Evolutionary conservation across 345 rosid genomes (phyloP).

Genomic region (Eucalyptus paniculata): DNA sequence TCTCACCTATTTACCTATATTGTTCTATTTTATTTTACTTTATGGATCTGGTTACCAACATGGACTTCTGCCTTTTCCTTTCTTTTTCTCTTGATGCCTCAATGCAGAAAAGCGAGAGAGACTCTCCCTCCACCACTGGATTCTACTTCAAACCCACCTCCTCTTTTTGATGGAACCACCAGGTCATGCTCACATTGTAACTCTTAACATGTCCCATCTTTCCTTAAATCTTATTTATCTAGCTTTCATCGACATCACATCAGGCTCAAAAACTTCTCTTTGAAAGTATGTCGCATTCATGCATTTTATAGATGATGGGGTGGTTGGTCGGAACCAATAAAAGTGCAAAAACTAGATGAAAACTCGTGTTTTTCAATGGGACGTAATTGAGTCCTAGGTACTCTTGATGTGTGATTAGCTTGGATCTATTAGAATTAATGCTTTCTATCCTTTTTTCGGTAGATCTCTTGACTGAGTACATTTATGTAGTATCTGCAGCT

Average conservation of each 20-base stretch:
- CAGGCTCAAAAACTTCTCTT: neutral
- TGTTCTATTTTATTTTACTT: neutral
- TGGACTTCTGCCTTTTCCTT: neutral
- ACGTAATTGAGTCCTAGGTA: rapidly evolving
- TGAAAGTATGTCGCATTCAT: neutral
- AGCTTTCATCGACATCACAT: neutral
- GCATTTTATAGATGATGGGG: neutral
- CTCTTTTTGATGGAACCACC: constrained; percentile 65
- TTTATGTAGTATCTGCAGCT: neutral
- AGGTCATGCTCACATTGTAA: constrained; percentile 19
- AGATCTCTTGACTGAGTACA: neutral
- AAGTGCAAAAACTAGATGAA: neutral
- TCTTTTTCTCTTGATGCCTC: neutral
- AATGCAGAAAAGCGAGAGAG: constrained; percentile 8
- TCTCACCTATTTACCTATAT: neutral
- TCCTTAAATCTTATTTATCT: neutral
- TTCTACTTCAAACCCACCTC: constrained; percentile 51
- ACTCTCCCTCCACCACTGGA: constrained; percentile 29
- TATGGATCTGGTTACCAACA: neutral
- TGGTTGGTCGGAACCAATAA: neutral
- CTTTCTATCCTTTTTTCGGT: neutral
- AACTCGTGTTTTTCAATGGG: neutral
- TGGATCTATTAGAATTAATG: neutral
- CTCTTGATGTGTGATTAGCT: neutral
- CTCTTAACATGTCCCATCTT: neutral